Base-by-base conservation (phyloP, 345 rosid species). In the Schrenkiella parvula region DNA sequence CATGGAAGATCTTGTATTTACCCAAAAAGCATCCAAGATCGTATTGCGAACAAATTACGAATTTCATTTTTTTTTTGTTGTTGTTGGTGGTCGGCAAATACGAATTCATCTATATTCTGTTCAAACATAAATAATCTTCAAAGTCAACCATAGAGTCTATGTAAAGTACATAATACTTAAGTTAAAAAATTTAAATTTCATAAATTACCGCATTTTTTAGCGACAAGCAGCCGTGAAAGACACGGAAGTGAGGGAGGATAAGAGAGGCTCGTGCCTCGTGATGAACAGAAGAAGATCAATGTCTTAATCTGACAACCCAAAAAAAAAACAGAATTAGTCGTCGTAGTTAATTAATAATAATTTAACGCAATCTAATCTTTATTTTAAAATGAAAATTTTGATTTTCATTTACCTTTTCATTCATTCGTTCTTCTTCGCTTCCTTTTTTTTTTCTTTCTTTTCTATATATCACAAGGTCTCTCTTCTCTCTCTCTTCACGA, bases 381-480 rank as follows among this genome's bases (percentile, higher is more conserved):
- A 28, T 9, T 11, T 28, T 7, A 6, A 25, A 25, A 6, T 1
- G 2, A 1, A 31, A 52, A n/a, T 10, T 26, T 14, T 25, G 10
- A 13, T 29, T 31, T 18, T 10, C 2, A 1, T 71, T 54, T 43
- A 21, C 48, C 48, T 57, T 23, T 32, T 42, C 47, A 22, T 72
- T 50, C 47, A 53, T 54, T 50, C 47, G 42, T 54, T 54, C 72
- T 47, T 56, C 22, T 19, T 48, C 6, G 41, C 71, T 34, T 73
- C 38, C 55, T 73, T 38, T 26, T 9, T 4, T n/a, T n/a, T 1
- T 47, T 19, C 9, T 21, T 26, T 47, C 26, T 28, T 6, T 12
- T 62, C 29, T 77, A 77, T 66, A 60, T 67, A 61, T 79, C 86
- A 79, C 76, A 82, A 85, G 88, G 87, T 84, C 93, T 84, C 84